Conservation (phyloP, 2,329 filamentous ascomycete genomes). For the Tolypocladium ovalisporum region DNA sequence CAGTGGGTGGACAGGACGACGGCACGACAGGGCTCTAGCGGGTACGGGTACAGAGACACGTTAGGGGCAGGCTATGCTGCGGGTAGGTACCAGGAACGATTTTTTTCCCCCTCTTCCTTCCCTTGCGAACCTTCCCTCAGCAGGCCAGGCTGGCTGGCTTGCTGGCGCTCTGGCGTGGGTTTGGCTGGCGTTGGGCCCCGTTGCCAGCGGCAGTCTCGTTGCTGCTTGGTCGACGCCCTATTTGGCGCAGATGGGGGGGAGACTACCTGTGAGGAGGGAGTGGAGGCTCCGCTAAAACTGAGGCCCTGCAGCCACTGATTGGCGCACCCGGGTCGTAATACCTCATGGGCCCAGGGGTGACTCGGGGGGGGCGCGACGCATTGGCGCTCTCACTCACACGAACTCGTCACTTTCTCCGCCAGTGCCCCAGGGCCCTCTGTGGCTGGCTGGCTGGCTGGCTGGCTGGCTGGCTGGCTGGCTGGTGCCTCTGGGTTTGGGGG, state of each 20-base stretch:
- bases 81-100: not conserved
- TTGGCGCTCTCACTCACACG: not conserved
- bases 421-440: not conserved
- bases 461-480: no score
- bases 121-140: conserved; percentile 1
- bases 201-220: not conserved
- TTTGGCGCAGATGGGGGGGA: conserved; percentile 5
- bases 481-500: not conserved
- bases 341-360: not conserved
- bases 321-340: not conserved
- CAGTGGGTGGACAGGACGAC: not conserved
- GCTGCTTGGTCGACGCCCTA: conserved; percentile 1
- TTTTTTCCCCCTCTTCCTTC: not conserved
- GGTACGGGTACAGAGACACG: not conserved
- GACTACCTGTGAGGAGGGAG: conserved; percentile 1
- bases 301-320: conserved; percentile 1
- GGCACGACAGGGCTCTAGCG: not conserved
- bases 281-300: conserved; percentile 1
- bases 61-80: not conserved
- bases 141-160: conserved; percentile 5
- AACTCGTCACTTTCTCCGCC: not conserved
- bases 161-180: conserved; percentile 10
- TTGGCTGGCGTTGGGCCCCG: not conserved
- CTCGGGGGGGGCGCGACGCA: not conserved
- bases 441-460: not conserved